Evolutionary conservation across 495 filamentous ascomycete genomes (phyloP).

Genomic region (Hypomontagnella monticulosa): DNA sequence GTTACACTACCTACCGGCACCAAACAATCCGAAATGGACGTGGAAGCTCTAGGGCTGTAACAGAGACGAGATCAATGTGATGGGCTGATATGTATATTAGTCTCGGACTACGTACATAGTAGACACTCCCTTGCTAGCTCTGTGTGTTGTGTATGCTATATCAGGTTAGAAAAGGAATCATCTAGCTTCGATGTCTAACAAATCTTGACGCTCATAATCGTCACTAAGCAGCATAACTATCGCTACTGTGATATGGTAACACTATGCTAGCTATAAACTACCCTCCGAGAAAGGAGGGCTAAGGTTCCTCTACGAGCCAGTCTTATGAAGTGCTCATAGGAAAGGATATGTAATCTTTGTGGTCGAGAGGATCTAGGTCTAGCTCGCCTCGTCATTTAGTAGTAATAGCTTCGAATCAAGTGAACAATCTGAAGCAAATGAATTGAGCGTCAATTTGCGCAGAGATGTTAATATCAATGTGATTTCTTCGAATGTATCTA

Average conservation of each 20-base stretch:
- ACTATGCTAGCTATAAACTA: constrained; percentile 55
- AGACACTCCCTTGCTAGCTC: constrained; percentile 20
- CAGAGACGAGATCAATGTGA: too few relatives aligned
- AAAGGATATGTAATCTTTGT: constrained; percentile 51
- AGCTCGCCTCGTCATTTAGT: constrained; percentile 48
- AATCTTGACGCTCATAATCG: too few relatives aligned
- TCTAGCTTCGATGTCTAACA: too few relatives aligned
- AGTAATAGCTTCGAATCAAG: not conserved
- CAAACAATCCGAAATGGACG: too few relatives aligned
- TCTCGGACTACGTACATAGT: too few relatives aligned
- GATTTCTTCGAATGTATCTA: too few relatives aligned
- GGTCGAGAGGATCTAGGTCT: constrained; percentile 50
- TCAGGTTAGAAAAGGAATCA: not conserved
- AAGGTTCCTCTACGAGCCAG: constrained; percentile 54
- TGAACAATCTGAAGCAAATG: not conserved
- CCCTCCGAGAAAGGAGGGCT: constrained; percentile 54
- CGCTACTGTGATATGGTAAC: too few relatives aligned
- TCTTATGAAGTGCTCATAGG: constrained; percentile 35
- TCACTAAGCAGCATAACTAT: too few relatives aligned
- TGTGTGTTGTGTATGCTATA: not conserved
- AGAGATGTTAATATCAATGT: constrained; percentile 55
- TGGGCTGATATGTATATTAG: too few relatives aligned
- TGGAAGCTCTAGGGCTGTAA: too few relatives aligned
- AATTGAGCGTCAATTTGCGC: constrained; percentile 33
- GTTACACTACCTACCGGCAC: too few relatives aligned